Evolutionary conservation across 2,329 filamentous ascomycete species (phyloP), one percentile per base, ranked within the genome.

Genomic region (Xylaria sp.): DNA sequence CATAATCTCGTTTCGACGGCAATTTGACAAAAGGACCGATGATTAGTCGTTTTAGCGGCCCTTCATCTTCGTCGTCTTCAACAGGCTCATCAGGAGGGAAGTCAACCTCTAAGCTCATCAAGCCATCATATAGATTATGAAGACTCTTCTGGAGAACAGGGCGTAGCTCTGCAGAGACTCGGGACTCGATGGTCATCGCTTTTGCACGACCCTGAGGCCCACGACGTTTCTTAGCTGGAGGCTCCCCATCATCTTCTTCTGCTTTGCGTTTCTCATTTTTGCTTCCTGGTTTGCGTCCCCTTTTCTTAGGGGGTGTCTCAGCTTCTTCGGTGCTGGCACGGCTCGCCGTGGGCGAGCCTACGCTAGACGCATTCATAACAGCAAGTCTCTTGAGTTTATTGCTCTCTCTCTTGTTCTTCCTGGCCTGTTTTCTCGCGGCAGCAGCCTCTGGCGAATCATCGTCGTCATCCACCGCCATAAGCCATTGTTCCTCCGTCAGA

Each of bases 401-500:
- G 9, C 84, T 83, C 60, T 92, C 90, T 42, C 94, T 90, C 79
- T 90, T 93, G 70, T 93, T 93, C 72, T 94, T 93, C 62, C 92
- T 89, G 4, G 93, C 93, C 78, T 94, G 90, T 77, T 97, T 98
- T 48, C 96, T 90, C 42, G 93, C 92, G 44, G 97, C 94, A 2
- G 96, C 96, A 63, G 93, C 94, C 78, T 98, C 96, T 36, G 97
- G 94, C 0, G 89, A 91, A 78, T 99, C 96, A 1, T 99, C 96
- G 59, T 97, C 94, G 69, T 97, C 95, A 78, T 99, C 96, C 38
- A 99, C 95, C 63, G 96, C 96, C 85, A 97, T 95, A 60, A 98
- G 88, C 96, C 96, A 99, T 81, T 99, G 97, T 83, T 99, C 96
- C 82, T 99, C 97, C 0, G 96, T 98, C 36, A 99, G 89, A 61